Evolutionary conservation across 352 stramenopile species (phyloP), one percentile per base, ranked within the genome.

Genomic region (Pythium plurisporium): DNA sequence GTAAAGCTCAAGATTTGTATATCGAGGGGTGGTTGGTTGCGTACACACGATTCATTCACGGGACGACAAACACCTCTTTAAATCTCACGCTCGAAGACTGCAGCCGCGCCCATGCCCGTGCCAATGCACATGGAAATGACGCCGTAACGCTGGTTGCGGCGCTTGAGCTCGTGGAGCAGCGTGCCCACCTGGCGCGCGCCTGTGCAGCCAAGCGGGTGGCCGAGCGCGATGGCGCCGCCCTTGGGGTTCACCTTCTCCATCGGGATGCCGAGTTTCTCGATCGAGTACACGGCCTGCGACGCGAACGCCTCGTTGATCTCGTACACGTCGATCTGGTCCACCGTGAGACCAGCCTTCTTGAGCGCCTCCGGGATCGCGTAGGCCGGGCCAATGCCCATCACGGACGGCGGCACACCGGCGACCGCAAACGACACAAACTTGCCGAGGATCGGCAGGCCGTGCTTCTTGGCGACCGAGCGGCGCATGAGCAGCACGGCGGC

Each of bases 81-180:
- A 27, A 59, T 53, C 47, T 87, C 76, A 42, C 88, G 86, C 72
- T 98, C 92, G 46, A 98, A 83, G 44, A 98, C 80, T 38, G 90
- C 89, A 51, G 95, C 95, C 23, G 89, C 92, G 31, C 92, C 95
- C 89, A 97, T 97, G 50, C 95, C 95, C 48, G 88, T 97, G 59
- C 95, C 95, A 70, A 98, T 96, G 74, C 95, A 98, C 90, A 98
- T 98, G 52, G 82, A 96, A 44, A 97, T 89, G 48, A 97, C 82
- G 48, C 91, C 92, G 57, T 92, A 94, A 42, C 73, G 71, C 56
- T 85, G 72, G 27, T 91, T 83, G 48, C 72, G 87, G 42, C 89
- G 77, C 70, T 96, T 94, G 56, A 98, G 79, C 67, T 97, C 83
- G 67, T 96, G 76, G 38, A 98, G 57, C 26, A 98, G 70, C 44